phyloP scores from a whole-genome alignment of 2,329 filamentous ascomycete species.

The Calonectria honghensis region DNA sequence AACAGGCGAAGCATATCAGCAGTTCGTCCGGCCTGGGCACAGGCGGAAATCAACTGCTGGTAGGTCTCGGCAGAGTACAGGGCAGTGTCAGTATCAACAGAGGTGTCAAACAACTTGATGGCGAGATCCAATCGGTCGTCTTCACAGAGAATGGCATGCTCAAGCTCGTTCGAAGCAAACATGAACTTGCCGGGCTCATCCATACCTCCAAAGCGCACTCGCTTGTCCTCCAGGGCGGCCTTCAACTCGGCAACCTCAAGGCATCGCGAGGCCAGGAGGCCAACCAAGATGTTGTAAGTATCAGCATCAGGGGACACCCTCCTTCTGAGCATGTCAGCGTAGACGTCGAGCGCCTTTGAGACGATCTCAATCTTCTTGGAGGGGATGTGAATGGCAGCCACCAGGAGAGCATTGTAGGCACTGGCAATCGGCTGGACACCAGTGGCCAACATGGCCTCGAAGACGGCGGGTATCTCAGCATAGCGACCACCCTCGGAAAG shows the following conservation, averaged over 20 bases:
- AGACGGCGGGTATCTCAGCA: constrained; percentile 91
- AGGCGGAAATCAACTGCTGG: constrained; percentile 88
- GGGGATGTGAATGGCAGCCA: constrained; percentile 89
- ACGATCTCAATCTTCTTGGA: constrained; percentile 88
- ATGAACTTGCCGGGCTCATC: constrained; percentile 90
- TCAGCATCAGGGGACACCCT: constrained; percentile 87
- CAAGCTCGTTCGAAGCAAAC: constrained; percentile 90
- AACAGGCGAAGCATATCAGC: constrained; percentile 94
- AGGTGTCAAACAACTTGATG: constrained; percentile 88
- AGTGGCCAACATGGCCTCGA: constrained; percentile 90
- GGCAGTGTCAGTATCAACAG: constrained; percentile 76
- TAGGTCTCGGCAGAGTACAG: constrained; percentile 89
- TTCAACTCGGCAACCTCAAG: constrained; percentile 85
- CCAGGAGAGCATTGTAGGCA: constrained; percentile 94
- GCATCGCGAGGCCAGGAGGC: constrained; percentile 86
- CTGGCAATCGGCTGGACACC: constrained; percentile 86
- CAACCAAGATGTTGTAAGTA: constrained; percentile 92
- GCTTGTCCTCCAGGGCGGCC: constrained; percentile 85
- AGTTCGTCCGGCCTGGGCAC: constrained; percentile 86
- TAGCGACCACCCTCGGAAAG: constrained; percentile 84
- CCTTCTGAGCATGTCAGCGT: constrained; percentile 95
- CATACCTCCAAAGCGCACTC: constrained; percentile 89
- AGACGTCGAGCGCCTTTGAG: constrained; percentile 94
- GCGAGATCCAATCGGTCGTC: constrained; percentile 92
- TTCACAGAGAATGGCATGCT: constrained; percentile 89